Evolutionary conservation across 1,284 basidiomycete species (phyloP).

Genomic region (Apiotrichum sp.): DNA sequence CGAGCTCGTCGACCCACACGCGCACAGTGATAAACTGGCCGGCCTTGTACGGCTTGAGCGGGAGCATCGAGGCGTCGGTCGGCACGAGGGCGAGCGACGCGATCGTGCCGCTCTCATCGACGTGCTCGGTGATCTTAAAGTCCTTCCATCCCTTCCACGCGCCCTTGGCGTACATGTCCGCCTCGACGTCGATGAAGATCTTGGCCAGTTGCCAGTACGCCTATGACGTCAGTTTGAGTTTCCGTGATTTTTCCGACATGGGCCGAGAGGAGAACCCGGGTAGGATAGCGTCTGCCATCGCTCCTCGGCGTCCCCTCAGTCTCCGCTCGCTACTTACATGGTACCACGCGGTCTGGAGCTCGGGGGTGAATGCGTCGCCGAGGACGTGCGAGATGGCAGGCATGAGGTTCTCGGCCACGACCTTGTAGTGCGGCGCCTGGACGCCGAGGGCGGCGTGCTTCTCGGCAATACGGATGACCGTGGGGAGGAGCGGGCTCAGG

Average conservation of each 20-base stretch:
- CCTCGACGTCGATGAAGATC: constrained; percentile 36
- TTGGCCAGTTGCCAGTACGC: constrained; percentile 23
- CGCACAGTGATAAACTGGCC: constrained; percentile 37
- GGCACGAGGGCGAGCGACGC: constrained; percentile 31
- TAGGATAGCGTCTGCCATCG: too few relatives aligned
- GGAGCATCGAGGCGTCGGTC: constrained; percentile 21
- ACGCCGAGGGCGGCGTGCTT: constrained; percentile 38
- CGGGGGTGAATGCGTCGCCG: constrained; percentile 33
- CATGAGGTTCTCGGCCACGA: constrained; percentile 34
- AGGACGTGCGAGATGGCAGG: constrained; percentile 30
- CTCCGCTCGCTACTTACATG: constrained; percentile 4
- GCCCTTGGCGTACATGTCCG: constrained; percentile 24
- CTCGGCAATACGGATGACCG: constrained; percentile 33
- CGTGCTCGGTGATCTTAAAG: constrained; percentile 25
- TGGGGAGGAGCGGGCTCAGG: constrained; percentile 29
- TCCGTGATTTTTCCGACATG: too few relatives aligned
- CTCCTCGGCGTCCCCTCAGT: too few relatives aligned
- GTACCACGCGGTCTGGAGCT: constrained; percentile 34
- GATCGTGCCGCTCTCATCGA: constrained; percentile 28
- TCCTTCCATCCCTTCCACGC: constrained; percentile 31
- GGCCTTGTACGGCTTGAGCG: constrained; percentile 23
- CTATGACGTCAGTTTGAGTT: constrained; percentile 1
- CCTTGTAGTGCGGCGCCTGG: constrained; percentile 31
- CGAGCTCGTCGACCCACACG: constrained; percentile 13
- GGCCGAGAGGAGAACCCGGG: too few relatives aligned